Conservation (phyloP, 805 yeast species). For the Metschnikowia lochheadii region DNA sequence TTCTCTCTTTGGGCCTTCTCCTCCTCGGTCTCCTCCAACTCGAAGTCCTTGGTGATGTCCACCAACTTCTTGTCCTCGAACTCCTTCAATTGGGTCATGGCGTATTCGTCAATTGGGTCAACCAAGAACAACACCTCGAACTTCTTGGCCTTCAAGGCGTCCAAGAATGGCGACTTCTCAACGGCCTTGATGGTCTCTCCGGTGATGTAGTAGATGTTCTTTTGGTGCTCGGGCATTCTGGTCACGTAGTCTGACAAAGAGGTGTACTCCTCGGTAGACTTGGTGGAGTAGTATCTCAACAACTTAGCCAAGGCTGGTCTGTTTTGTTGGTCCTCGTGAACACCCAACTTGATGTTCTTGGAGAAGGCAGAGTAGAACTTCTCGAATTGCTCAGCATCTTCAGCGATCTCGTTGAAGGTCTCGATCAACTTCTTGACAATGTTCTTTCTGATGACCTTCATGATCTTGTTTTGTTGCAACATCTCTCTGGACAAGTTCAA, state of each 20-base stretch:
- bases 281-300: slow-evolving; percentile 95
- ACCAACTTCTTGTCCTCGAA: slow-evolving; percentile 98
- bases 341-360: slow-evolving; percentile 97
- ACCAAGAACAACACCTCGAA: slow-evolving; percentile 96
- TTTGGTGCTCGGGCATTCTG: slow-evolving; percentile 99
- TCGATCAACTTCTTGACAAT: slow-evolving; percentile 97
- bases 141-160: slow-evolving; percentile 96
- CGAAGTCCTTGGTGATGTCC: slow-evolving; percentile 98
- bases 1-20: slow-evolving; percentile 93
- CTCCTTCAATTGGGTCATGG: slow-evolving; percentile 98
- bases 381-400: slow-evolving; percentile 97
- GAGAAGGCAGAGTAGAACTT: slow-evolving; percentile 97
- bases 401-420: slow-evolving; percentile 98
- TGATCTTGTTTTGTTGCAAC: slow-evolving; percentile 99
- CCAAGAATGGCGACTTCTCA: slow-evolving; percentile 98
- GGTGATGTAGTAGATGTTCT: slow-evolving; percentile 98
- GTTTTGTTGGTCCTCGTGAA: slow-evolving; percentile 98
- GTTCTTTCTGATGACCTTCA: slow-evolving; percentile 99
- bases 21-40: slow-evolving; percentile 96
- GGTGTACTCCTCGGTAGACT: slow-evolving; percentile 89
- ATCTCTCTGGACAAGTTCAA: slow-evolving; percentile 99
- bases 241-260: slow-evolving; percentile 96
- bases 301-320: slow-evolving; percentile 93
- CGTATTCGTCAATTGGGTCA: slow-evolving; percentile 99
- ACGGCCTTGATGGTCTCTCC: slow-evolving; percentile 98